Base-by-base conservation (phyloP, 2,329 filamentous ascomycete species). In the Cercospora nicotianae region DNA sequence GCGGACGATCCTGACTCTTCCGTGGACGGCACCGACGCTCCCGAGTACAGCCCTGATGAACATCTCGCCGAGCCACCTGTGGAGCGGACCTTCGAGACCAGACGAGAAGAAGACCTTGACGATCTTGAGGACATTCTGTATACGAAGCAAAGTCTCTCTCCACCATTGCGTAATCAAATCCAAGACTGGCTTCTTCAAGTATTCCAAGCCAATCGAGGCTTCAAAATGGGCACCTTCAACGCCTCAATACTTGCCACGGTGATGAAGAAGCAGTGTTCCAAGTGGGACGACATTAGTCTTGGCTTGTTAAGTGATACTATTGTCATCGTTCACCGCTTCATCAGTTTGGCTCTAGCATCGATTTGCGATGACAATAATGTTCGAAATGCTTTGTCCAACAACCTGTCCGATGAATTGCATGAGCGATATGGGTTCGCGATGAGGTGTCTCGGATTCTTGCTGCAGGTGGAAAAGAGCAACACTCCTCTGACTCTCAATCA, bases 271-370 rank as follows among this genome's bases (percentile, higher is more conserved):
- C 87, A 90, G 66, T 65, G 60, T 0, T n/a, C 5, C 2, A 70
- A 70, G 5, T 70, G 88, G 88, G 16, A 9, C 5, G 13, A 53
- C 0, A 73, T 90, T 1, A 81, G 84, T 0, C 67, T 81, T 0
- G 80, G 79, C 0, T 86, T 89, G 67, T 79, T 87, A 5, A 83
- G 82, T 67, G 82, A 85, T 28, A 77, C 84, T 2, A 84, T 89
- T 5, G 62, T 79, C 0, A 66, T 85, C 0, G 82, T 88, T 0
- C 87, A 90, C 57, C 65, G 77, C 2, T 90, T 86, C 74, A 85
- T 88, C 61, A 61, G 66, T 1, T 73, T 70, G 0, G 75, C 85
- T 0, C 77, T 90, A 2, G 65, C 74, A 0, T 55, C 72, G 0
- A 75, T 83, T 6, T 87, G 85, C 58, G 72, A 76, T 0, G 85